Conservation (phyloP, 768 basidiomycete species). For the Kwoniella mangroviensis region DNA sequence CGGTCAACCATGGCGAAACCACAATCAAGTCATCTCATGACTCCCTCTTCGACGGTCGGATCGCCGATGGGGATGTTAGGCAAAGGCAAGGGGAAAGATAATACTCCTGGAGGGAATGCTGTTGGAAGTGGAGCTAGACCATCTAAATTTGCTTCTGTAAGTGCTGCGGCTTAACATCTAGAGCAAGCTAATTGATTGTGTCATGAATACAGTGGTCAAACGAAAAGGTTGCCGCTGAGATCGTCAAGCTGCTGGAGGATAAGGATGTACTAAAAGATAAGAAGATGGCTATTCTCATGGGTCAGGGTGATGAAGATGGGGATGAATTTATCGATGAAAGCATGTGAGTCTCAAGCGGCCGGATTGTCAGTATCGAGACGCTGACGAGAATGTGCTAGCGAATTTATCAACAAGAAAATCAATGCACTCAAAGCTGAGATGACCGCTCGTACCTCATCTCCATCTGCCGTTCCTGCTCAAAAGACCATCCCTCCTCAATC, state of each 20-base stretch:
- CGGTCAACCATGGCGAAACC: not conserved
- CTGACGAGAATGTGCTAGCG: conserved; percentile 10
- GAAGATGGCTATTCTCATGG: conserved; percentile 10
- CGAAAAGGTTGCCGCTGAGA: conserved; percentile 1
- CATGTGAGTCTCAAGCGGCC: conserved; percentile 22
- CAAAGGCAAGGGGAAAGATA: conserved; percentile 18
- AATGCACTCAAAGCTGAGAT: conserved; percentile 29
- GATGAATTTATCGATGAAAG: conserved; percentile 25
- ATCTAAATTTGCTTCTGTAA: conserved; percentile 9
- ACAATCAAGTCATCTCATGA: conserved; percentile 12
- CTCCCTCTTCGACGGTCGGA: conserved; percentile 15
- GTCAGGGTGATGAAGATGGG: conserved; percentile 2
- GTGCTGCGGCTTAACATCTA: not conserved
- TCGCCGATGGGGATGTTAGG: conserved; percentile 12
- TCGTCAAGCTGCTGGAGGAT: conserved; percentile 15
- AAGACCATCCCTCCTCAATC: conserved; percentile 10
- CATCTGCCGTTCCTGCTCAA: not conserved
- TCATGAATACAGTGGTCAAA: conserved; percentile 3
- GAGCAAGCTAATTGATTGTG: not conserved
- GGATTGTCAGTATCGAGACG: not conserved
- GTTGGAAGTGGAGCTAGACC: not conserved
- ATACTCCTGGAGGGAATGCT: not conserved
- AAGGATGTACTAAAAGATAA: conserved; percentile 12
- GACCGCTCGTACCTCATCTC: not conserved
- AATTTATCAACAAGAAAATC: conserved; percentile 27